phyloP scores from a whole-genome alignment of 2,329 filamentous ascomycete species.

The Achaetomium macrosporum region DNA sequence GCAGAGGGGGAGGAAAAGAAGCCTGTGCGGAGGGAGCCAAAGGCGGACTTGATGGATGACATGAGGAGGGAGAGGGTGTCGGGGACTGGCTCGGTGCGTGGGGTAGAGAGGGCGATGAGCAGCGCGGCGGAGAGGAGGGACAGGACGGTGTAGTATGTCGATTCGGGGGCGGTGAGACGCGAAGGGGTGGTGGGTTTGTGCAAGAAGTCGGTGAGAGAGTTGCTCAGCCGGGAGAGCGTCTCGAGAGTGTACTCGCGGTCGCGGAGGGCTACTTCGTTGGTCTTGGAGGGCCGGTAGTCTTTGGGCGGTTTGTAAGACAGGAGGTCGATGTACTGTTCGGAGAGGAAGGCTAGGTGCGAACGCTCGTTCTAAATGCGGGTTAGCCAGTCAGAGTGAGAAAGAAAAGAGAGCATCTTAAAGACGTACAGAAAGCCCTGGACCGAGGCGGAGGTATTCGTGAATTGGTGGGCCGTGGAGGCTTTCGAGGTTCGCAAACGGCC shows the following conservation, averaged over 20 bases:
- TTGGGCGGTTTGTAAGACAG: slow-evolving; percentile 44
- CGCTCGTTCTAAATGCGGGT: slow-evolving; percentile 38
- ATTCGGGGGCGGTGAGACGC: slow-evolving; percentile 38
- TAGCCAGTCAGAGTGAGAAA: not conserved
- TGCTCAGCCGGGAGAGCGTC: slow-evolving; percentile 37
- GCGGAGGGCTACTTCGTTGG: slow-evolving; percentile 31
- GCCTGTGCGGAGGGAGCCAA: slow-evolving; percentile 17
- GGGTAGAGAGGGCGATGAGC: slow-evolving; percentile 21
- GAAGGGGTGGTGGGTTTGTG: slow-evolving; percentile 19
- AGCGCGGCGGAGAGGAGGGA: slow-evolving; percentile 34
- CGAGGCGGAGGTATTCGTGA: slow-evolving; percentile 42
- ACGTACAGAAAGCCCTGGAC: slow-evolving; percentile 46
- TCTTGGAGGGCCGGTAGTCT: slow-evolving; percentile 43
- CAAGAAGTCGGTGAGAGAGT: slow-evolving; percentile 38
- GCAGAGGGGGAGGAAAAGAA: slow-evolving; percentile 2
- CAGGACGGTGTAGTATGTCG: slow-evolving; percentile 39
- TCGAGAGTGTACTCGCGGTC: slow-evolving; percentile 43
- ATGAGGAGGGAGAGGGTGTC: slow-evolving; percentile 10
- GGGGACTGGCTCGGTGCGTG: slow-evolving; percentile 16
- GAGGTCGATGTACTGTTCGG: slow-evolving; percentile 48
- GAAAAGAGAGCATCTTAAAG: not conserved
- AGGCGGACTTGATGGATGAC: slow-evolving; percentile 17
- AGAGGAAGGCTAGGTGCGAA: slow-evolving; percentile 42
- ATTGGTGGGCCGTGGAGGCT: slow-evolving; percentile 34
- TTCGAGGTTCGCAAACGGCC: slow-evolving; percentile 45